Evolutionary conservation across 2,329 filamentous ascomycete genomes (phyloP).

Genomic region (Pseudopithomyces chartarum): DNA sequence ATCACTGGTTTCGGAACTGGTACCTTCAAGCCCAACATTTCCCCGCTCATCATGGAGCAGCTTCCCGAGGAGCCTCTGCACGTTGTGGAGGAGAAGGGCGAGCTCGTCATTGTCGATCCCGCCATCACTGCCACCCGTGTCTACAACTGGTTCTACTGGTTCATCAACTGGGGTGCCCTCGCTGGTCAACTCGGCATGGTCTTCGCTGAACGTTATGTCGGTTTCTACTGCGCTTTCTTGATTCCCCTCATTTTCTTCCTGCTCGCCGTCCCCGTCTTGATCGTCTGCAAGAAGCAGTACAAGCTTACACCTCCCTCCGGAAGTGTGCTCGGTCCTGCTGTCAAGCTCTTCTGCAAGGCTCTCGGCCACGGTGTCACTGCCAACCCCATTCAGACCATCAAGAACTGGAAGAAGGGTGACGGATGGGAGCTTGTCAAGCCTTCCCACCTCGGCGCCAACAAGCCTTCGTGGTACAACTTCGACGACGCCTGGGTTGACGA

Average conservation of each 20-base stretch:
- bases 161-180: conserved; percentile 70
- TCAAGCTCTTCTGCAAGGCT: conserved; percentile 61
- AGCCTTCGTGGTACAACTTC: conserved; percentile 74
- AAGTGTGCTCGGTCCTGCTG: conserved; percentile 69
- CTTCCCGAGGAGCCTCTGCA: conserved; percentile 56
- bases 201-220: conserved; percentile 67
- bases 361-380: background rate
- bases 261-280: conserved; percentile 61
- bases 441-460: conserved; percentile 55
- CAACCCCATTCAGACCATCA: background rate
- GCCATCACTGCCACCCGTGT: conserved; percentile 67
- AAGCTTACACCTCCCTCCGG: conserved; percentile 63
- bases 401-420: background rate
- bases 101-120: conserved; percentile 70
- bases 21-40: conserved; percentile 45
- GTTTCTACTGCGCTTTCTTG: conserved; percentile 72
- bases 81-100: conserved; percentile 59
- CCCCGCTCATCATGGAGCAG: conserved; percentile 70
- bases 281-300: conserved; percentile 30
- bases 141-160: conserved; percentile 71
- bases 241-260: conserved; percentile 67
- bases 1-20: conserved; percentile 47
- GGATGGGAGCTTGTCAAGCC: conserved; percentile 68
- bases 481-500: conserved; percentile 76
- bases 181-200: conserved; percentile 67